Evolutionary conservation across 352 stramenopile species (phyloP).

Genomic region (Globisporangium nagaii): DNA sequence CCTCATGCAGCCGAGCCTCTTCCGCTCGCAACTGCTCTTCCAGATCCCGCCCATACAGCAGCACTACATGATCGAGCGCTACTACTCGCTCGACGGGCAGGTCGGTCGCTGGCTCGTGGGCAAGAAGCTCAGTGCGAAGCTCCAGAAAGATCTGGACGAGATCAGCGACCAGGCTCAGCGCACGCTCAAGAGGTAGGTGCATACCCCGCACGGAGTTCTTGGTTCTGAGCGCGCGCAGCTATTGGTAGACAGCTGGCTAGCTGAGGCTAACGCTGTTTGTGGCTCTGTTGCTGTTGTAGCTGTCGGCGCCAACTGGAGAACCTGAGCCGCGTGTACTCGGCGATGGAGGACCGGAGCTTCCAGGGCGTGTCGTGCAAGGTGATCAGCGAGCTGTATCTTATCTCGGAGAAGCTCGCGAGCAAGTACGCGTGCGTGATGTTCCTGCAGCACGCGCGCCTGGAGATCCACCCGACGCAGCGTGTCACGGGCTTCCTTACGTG

Average conservation of each 20-base stretch:
- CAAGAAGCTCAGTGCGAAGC: constrained; percentile 74
- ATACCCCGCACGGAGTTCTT: too few relatives aligned
- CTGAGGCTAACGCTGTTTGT: not conserved
- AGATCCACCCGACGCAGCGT: constrained; percentile 61
- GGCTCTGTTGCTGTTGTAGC: constrained; percentile 13
- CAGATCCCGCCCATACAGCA: constrained; percentile 75
- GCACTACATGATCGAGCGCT: constrained; percentile 77
- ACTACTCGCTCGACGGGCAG: constrained; percentile 68
- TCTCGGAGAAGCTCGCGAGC: constrained; percentile 67
- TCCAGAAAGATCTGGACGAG: constrained; percentile 85
- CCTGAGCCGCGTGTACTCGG: constrained; percentile 62
- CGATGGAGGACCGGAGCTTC: constrained; percentile 79
- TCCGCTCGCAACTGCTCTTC: constrained; percentile 75
- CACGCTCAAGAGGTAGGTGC: constrained; percentile 55
- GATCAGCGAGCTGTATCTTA: constrained; percentile 55
- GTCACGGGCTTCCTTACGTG: constrained; percentile 54
- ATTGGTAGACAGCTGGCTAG: too few relatives aligned
- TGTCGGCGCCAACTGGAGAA: constrained; percentile 79
- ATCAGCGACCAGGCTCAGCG: constrained; percentile 61
- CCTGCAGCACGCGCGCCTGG: constrained; percentile 66
- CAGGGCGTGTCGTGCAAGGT: constrained; percentile 37
- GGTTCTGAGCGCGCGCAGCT: too few relatives aligned
- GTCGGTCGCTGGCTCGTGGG: constrained; percentile 73
- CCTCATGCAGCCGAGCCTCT: constrained; percentile 70
- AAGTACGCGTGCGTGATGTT: constrained; percentile 83